phyloP scores from a whole-genome alignment of 345 rosid species.

The Microthlaspi erraticum region DNA sequence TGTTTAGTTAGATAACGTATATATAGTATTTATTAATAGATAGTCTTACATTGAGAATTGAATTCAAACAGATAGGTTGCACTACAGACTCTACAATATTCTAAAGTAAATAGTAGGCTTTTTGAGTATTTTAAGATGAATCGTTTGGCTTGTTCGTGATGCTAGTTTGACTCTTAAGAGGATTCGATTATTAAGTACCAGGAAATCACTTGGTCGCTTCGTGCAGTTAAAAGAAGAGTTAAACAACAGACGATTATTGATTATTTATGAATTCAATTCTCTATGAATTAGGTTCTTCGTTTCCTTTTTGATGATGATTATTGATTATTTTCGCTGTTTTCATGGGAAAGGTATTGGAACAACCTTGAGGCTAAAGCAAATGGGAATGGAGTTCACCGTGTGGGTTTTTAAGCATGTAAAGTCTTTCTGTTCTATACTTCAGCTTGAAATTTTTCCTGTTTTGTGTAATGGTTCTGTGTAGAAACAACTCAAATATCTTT shows the following conservation, averaged over 20 bases:
- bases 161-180: slow-evolving; percentile 6
- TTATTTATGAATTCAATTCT: no score
- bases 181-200: not conserved
- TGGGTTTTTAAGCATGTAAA: slow-evolving; percentile 99
- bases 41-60: not conserved
- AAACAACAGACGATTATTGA: no score
- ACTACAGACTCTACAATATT: slow-evolving; percentile 1
- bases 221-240: slow-evolving; percentile 25
- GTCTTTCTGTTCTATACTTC: slow-evolving; percentile 28
- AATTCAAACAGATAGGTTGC: slow-evolving; percentile 4
- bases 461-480: slow-evolving; percentile 13
- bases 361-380: slow-evolving; percentile 86
- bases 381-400: slow-evolving; percentile 98
- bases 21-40: not conserved
- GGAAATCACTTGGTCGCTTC: slow-evolving; percentile 3
- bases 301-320: slow-evolving; percentile 24
- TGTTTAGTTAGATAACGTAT: slow-evolving; percentile 21
- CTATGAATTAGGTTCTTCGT: slow-evolving; percentile 2
- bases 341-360: slow-evolving; percentile 71
- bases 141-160: slow-evolving; percentile 20
- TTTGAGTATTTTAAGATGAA: slow-evolving; percentile 24
- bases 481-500: slow-evolving; percentile 17
- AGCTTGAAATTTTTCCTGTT: slow-evolving; percentile 32
- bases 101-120: slow-evolving; percentile 2
- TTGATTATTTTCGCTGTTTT: slow-evolving; percentile 30